Conservation (phyloP, 352 stramenopile genomes). For the Pythium insidiosum region DNA sequence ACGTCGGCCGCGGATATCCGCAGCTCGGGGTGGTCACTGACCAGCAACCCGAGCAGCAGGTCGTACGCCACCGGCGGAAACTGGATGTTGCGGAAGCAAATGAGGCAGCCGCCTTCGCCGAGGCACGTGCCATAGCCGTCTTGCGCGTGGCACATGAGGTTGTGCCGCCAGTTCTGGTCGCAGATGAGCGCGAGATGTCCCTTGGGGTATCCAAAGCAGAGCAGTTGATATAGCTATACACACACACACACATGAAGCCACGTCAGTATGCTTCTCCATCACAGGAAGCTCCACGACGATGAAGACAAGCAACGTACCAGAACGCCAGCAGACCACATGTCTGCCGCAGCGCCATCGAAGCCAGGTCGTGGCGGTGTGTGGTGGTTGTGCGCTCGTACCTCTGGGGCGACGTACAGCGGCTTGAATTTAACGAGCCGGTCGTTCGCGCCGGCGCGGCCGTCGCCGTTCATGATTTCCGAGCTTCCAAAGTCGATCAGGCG, state of each 20-base stretch:
- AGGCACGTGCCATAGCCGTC: slow-evolving; percentile 32
- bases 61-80: slow-evolving; percentile 74
- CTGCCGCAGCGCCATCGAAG: slow-evolving; percentile 58
- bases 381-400: slow-evolving; percentile 61
- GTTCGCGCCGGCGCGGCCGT: slow-evolving; percentile 38
- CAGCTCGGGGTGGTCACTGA: slow-evolving; percentile 31
- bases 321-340: slow-evolving; percentile 75
- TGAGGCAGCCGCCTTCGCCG: slow-evolving; percentile 57
- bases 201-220: slow-evolving; percentile 78
- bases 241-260: slow-evolving; percentile 4
- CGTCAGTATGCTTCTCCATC: not conserved
- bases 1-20: slow-evolving; percentile 48
- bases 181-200: slow-evolving; percentile 65
- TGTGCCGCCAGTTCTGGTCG: slow-evolving; percentile 65
- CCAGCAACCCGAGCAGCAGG: slow-evolving; percentile 54
- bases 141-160: slow-evolving; percentile 53
- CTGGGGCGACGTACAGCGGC: slow-evolving; percentile 58
- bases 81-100: slow-evolving; percentile 72
- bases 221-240: slow-evolving; percentile 68
- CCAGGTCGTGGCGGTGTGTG: slow-evolving; percentile 40
- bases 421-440: slow-evolving; percentile 75
- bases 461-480: slow-evolving; percentile 67
- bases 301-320: slow-evolving; percentile 34
- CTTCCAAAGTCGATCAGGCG: slow-evolving; percentile 79
- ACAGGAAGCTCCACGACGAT: not conserved